Conservation (phyloP, 345 rosid species). For the Combretum micranthum region DNA sequence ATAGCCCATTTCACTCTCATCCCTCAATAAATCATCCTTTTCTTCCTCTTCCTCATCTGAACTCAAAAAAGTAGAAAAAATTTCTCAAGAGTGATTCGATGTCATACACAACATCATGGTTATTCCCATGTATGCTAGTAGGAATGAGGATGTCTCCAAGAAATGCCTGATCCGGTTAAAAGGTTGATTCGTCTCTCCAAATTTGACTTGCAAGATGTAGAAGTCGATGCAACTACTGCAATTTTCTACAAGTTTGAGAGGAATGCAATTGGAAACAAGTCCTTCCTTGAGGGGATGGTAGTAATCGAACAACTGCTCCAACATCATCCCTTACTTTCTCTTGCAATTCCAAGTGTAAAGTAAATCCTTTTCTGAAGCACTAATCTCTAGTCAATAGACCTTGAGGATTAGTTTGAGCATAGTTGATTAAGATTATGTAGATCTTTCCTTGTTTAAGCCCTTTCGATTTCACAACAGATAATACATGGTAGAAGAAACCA, state of each 20-base stretch:
- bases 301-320: constrained; percentile 59
- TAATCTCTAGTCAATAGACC: constrained; percentile 47
- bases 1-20: too few relatives aligned
- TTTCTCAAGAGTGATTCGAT: background rate
- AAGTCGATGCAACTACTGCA: constrained; percentile 49
- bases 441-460: constrained; percentile 81
- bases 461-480: constrained; percentile 64
- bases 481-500: constrained; percentile 66
- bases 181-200: background rate
- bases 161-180: background rate
- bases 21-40: too few relatives aligned
- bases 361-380: constrained; percentile 40
- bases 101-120: background rate
- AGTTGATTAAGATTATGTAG: constrained; percentile 69
- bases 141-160: background rate
- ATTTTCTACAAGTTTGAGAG: constrained; percentile 71
- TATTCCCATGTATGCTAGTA: background rate
- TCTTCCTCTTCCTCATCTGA: too few relatives aligned
- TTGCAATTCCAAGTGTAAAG: constrained; percentile 46
- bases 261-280: constrained; percentile 73
- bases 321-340: constrained; percentile 59
- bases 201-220: constrained; percentile 9
- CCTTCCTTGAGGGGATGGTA: constrained; percentile 76
- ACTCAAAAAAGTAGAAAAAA: background rate
- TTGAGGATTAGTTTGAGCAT: constrained; percentile 63